Base-by-base conservation (phyloP, 306 rosid genomes). In the Ammopiptanthus mongolicus region DNA sequence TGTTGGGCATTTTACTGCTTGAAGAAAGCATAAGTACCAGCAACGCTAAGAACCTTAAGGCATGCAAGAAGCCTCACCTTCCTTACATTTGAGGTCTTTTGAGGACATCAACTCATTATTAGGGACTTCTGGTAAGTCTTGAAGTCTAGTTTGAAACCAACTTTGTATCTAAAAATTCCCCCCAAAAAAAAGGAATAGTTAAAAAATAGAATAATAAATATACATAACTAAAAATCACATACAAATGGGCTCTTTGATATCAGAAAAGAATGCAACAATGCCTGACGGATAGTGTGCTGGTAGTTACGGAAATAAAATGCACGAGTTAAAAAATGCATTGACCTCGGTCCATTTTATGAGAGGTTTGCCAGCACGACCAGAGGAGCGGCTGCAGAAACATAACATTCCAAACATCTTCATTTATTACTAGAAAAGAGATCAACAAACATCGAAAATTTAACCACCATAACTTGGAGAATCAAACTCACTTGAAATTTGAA, bases 321-420 rank as follows among this genome's bases (percentile, higher is more conserved):
- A 71, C 0, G 3, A 78, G 55, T 48, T 1, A 39, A 46, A 78
- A 69, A 80, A 59, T 36, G 69, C 59, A 74, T 59, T 39, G 42
- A 95, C 98, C 96, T 95, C 92, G 7, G 76, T 81, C 97, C 96
- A 90, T 80, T 87, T 95, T 60, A 95, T 19, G 47, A 84, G 19
- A 22, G 99, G 98, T 44, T 95, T 92, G 74, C 97, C 99, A 36
- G 98, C 97, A 64, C 98, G 98, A 76, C 85, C 99, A 15, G 93
- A 73, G 0, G 97, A 90, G 60, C 84, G 89, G 80, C 98, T 95
- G 90, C 84, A 87, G 23, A 77, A 13, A 33, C 69, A 84, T 13
- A 64, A 75, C 64, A 84, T 11, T 29, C 41, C 71, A 86, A 75
- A 78, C 64, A 2, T 70, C 29, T 48, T 18, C 37, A 51, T 73